Evolutionary conservation across 1,284 basidiomycete genomes (phyloP), one percentile per base, ranked within the genome.

Genomic region (Tranzscheliella williamsii): DNA sequence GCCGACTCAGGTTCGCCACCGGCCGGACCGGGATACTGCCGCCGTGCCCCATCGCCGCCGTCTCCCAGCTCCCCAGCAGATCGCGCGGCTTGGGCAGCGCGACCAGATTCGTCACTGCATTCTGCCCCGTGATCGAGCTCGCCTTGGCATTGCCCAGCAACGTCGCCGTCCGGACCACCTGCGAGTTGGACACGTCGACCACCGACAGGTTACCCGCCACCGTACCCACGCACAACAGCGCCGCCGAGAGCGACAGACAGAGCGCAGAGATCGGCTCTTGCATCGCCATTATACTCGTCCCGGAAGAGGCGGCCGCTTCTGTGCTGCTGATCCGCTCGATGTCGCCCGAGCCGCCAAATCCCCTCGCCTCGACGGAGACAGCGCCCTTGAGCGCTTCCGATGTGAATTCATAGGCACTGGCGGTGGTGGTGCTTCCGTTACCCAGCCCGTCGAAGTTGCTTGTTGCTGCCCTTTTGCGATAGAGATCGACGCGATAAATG

Each of bases 101-200:
- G 22, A 38, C 11, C 18, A 72, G 38, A n/a, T 62, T 67, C 6
- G 68, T 67, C 23, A 72, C 70, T 1, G 70, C 64, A 24, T 69
- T 67, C 35, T 47, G 42, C n/a, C 51, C 52, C 0, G 55, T 53
- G 24, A 65, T 48, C 1, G 64, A 52, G 6, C 50, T 48, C 3
- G 46, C 37, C 15, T 54, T 56, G 20, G 56, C 49, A 4, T 61
- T 65, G n/a, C 53, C 58, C 2, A 62, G 48, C 23, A 62, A 38
- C 12, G 65, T 48, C 61, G 95, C 85, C 15, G 87, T 87, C 26
- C 90, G 87, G 22, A 94, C 81, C 24, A 87, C 84, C 75, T 97
- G 92, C 68, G 93, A 89, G 1, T 93, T 94, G 1, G 88, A 85
- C 26, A 94, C 84, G 58, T 95, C 88, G 73, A 93, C 90, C 23